Percentiles rank a stretch among this genome's conserved stretches.
Evolutionary conservation across 2,329 filamentous ascomycete genomes (phyloP).

Genomic region (Aphanocladium album): DNA sequence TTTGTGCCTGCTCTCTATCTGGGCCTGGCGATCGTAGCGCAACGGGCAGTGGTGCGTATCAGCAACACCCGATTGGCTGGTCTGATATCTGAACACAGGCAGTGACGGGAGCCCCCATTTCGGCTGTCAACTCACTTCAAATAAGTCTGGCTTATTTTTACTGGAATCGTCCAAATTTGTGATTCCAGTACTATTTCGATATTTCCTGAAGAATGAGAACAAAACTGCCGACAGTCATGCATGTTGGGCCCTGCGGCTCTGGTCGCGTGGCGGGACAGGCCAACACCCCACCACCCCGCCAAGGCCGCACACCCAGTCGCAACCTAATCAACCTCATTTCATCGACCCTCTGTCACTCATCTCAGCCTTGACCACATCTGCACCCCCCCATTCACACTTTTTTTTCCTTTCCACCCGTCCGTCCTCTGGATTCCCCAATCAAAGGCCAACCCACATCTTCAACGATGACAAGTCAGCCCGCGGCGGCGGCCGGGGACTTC

Average conservation of each 20-base stretch:
- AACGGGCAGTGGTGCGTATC: constrained; percentile 1
- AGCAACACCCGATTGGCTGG: constrained; percentile 12
- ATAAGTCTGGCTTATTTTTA: too few species aligned
- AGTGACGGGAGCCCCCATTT: neutral
- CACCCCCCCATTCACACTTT: too few species aligned
- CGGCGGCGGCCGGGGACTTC: constrained; percentile 33
- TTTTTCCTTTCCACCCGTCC: too few species aligned
- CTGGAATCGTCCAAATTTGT: too few species aligned
- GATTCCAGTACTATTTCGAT: neutral
- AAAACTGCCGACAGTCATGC: neutral
- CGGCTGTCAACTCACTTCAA: too few species aligned
- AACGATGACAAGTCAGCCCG: neutral
- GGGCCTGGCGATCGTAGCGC: neutral
- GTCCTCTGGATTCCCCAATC: too few species aligned
- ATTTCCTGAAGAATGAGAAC: neutral
- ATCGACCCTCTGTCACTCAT: neutral
- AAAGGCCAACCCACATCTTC: too few species aligned
- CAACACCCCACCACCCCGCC: neutral
- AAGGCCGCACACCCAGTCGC: neutral
- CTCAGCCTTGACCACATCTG: neutral
- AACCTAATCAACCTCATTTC: neutral
- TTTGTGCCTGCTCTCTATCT: neutral
- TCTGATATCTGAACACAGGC: neutral
- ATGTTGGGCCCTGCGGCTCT: neutral
- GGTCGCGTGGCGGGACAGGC: constrained; percentile 1